Evolutionary conservation across 2,329 filamentous ascomycete species (phyloP), one percentile per base, ranked within the genome.

Genomic region (Aspergillus neoniger): DNA sequence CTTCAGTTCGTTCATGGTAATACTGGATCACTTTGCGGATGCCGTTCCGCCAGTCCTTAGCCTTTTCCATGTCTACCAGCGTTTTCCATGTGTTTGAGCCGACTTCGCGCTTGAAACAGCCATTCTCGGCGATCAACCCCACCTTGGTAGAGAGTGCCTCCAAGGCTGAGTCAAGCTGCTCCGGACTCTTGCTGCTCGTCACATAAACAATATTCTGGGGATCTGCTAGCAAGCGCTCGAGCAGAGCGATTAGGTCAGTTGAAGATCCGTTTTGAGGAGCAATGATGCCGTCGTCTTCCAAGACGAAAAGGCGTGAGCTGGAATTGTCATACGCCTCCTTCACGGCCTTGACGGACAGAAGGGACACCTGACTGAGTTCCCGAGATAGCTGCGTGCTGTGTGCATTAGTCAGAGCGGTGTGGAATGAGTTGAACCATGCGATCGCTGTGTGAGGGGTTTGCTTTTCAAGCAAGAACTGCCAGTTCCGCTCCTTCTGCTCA

Each of bases 71-170:
- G 70, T 96, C 88, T 2, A 90, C 86, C 76, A 96, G 88, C 59
- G 88, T 85, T 4, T 83, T 85, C 94, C 94, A 98, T 25, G 84
- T 81, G 21, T 83, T 81, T 12, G 80, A 82, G 23, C 86, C 85
- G 53, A 84, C 85, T 62, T 90, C 84, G 68, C 89, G 90, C 57
- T 96, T 80, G 78, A 95, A 97, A 73, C 91, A 96, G 3, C 94
- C 94, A 64, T 96, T 96, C 77, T 97, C 94, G 0, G 93, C 92
- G 65, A 97, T 95, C 9, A 96, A 82, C 3, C 94, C 94, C 4
- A 96, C 80, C 62, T 88, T 88, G 10, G 30, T 17, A n/a, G 66
- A 19, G 88, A 90, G 8, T 92, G 86, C 17, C 87, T 85, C 60
- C 86, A 87, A 81, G 92, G 94, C 5, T 91, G 82, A 15, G 86